A percentile compares a stretch with the other conserved stretches of the same genome.
phyloP scores from a whole-genome alignment of 257 asterid genomes.

The Solanum medicagineum region DNA sequence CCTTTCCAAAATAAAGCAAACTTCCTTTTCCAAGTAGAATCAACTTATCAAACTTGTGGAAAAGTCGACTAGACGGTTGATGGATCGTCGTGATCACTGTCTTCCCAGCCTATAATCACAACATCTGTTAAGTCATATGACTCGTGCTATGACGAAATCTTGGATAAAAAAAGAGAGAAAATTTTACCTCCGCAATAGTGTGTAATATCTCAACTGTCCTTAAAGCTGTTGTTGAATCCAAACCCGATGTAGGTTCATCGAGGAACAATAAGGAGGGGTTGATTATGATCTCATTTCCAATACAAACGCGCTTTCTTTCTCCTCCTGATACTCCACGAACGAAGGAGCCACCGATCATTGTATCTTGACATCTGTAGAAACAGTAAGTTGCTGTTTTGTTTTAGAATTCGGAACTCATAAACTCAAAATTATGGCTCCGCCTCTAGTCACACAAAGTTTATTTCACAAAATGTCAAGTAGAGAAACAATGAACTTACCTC shows the following conservation, averaged over 20 bases:
- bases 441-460: background rate
- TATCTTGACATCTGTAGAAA: conserved; percentile 73
- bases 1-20: conserved; percentile 74
- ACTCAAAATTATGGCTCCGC: background rate
- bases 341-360: conserved; percentile 95
- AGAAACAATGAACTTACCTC: conserved; percentile 35
- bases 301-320: conserved; percentile 87
- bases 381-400: background rate
- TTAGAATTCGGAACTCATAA: background rate
- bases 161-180: background rate
- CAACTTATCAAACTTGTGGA: conserved; percentile 85
- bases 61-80: conserved; percentile 93
- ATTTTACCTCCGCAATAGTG: conserved; percentile 66
- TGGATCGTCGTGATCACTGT: conserved; percentile 90
- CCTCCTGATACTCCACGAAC: conserved; percentile 99
- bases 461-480: background rate
- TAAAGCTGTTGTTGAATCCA: conserved; percentile 93
- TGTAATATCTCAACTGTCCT: conserved; percentile 76
- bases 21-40: conserved; percentile 79
- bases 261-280: conserved; percentile 86
- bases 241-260: conserved; percentile 95
- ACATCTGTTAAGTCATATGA: background rate
- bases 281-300: conserved; percentile 83
- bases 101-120: conserved; percentile 57
- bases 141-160: background rate